Base-by-base conservation (phyloP, 306 rosid genomes). In the Betula pendula region DNA sequence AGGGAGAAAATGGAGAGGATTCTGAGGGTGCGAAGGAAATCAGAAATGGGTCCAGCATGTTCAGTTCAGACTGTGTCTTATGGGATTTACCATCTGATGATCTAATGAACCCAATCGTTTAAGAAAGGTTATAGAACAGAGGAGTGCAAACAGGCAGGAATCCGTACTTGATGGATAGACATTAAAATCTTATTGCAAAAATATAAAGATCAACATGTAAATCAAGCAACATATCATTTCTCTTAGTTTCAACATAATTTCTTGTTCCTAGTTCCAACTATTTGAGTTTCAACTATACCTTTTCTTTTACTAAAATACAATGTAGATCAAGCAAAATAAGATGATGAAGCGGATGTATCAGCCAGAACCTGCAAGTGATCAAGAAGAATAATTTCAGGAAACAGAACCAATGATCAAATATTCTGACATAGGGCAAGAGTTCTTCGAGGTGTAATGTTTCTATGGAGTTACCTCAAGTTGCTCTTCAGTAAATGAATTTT, bases 61-160 rank as follows among this genome's bases (percentile, higher is more conserved):
- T 93, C 85, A 90, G 85, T 81, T 74, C 97, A 38, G 93, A 93
- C 74, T 87, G 85, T 48, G 92, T 88, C 82, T 50, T 93, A 78
- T 91, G 99, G 99, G 99, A 96, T 82, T 83, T 92, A 77, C 93
- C 90, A 29, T 89, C 96, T 25, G 96, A 89, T 56, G 94, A 96
- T 80, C 85, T 96, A 69, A 88, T 89, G 81, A 88, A 89, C 74
- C 91, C 93, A 62, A 80, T 88, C 72, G 91, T 87, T 27, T 90
- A 84, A 90, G 58, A 72, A 60, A 80, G 72, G 75, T 71, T 43
- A 35, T 49, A 70, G 73, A 76, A 68, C 62, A 75, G 74, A 76
- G 55, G 82, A 13, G 53, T 8, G 0, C 19, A 9, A 58, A 52
- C 71, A 71, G 13, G 75, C 35, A 0, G 88, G 68, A 72, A 44